Base-by-base conservation (phyloP, 2,329 filamentous ascomycete genomes). In the Pseudofabraea citricarpa region DNA sequence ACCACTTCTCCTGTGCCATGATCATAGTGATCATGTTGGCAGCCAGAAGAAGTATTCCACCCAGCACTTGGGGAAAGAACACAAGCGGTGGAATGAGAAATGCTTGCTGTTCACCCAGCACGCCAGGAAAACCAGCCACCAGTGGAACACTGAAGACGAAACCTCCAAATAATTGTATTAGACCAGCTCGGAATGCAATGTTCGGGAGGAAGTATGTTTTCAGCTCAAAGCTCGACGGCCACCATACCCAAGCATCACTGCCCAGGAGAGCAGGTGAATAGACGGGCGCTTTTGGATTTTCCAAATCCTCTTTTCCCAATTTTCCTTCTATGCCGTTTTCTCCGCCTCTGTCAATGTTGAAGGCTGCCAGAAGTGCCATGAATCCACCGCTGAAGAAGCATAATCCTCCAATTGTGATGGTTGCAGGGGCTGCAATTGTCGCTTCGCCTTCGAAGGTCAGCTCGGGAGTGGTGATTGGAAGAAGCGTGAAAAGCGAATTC, bases 251-350 rank as follows among this genome's bases (percentile, higher is more conserved):
- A 9, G 23, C 32, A n/a, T 15, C 16, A 18, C 32, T 43, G 12
- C 40, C 40, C 3, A 43, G 9, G 10, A 43, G 19, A 7, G 40
- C 40, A 8, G 40, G 40, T 18, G 36, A 26, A 18, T 43, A 43
- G 10, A 9, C 19, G 13, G 27, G 27, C 13, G 40, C 21, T 15
- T 16, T 16, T n/a, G n/a, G 7, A 18, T 12, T 16, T 10, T 32
- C 40, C 23, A 22, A 18, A 12, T 37, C 35, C 9, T 26, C 16
- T 32, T 36, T 43, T 12, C 31, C 13, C 15, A 15, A 18, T n/a
- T 43, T 27, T 10, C 16, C 13, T 26, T 43, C 24, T 9, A 36
- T 23, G 5, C 18, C 9, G 10, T n/a, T 22, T n/a, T 26, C 16
- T 1, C 20, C 33, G 12, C 40, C 40, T 8, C 40, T 31, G 18